Evolutionary conservation across 768 basidiomycete genomes (phyloP).

Genomic region (Lactarius hengduanensis): DNA sequence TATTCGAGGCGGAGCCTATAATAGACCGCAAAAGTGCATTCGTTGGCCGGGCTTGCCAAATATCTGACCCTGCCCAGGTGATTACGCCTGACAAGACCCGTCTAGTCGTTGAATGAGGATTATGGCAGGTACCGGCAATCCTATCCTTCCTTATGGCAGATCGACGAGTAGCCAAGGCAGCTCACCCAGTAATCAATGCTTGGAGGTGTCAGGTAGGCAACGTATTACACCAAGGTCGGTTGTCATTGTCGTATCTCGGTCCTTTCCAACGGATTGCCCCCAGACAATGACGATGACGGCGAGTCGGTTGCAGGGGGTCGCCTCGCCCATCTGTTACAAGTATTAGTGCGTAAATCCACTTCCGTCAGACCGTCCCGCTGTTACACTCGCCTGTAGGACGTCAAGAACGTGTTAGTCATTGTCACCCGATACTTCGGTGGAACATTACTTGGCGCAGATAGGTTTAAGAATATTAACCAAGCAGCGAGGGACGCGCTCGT

Average conservation of each 20-base stretch:
- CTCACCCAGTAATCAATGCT: slow-evolving; percentile 38
- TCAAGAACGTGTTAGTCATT: slow-evolving; percentile 81
- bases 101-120: not conserved
- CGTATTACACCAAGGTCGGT: slow-evolving; percentile 35
- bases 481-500: slow-evolving; percentile 91
- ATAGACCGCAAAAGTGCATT: slow-evolving; percentile 84
- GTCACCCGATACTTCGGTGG: slow-evolving; percentile 96
- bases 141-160: slow-evolving; percentile 37
- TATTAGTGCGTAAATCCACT: slow-evolving; percentile 20
- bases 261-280: not conserved
- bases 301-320: slow-evolving; percentile 92
- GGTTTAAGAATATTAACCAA: slow-evolving; percentile 93
- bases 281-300: slow-evolving; percentile 94
- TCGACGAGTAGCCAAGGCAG: slow-evolving; percentile 37
- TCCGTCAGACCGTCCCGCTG: not conserved
- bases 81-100: not conserved
- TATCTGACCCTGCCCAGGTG: slow-evolving; percentile 77
- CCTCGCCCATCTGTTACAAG: slow-evolving; percentile 74
- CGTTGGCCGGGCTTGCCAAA: slow-evolving; percentile 78
- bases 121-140: slow-evolving; percentile 30
- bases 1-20: slow-evolving; percentile 77
- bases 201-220: slow-evolving; percentile 36
- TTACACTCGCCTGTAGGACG: slow-evolving; percentile 49
- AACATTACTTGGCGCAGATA: slow-evolving; percentile 83
- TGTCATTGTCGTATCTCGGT: not conserved